Percentiles rank a stretch among this genome's conserved stretches.
phyloP scores from a whole-genome alignment of 306 rosid genomes.

The Gastrolobium bilobum region DNA sequence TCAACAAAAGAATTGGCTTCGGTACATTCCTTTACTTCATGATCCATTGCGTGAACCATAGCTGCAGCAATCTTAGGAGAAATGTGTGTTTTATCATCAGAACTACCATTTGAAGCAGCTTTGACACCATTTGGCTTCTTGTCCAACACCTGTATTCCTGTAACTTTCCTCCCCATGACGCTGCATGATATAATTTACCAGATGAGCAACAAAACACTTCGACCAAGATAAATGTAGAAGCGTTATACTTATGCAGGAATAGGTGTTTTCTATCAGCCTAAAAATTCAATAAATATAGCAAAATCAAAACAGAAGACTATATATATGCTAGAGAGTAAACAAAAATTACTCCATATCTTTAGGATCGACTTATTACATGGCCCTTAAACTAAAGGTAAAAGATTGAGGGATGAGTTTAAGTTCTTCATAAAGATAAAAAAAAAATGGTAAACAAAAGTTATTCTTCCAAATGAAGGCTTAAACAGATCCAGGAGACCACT shows the following conservation, averaged over 20 bases:
- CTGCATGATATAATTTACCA: slow-evolving; percentile 58
- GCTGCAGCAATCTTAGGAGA: slow-evolving; percentile 60
- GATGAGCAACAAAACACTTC: slow-evolving; percentile 32
- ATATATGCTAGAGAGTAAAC: neutral
- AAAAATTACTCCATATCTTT: slow-evolving; percentile 9
- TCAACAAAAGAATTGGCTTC: slow-evolving; percentile 59
- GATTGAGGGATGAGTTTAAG: slow-evolving; percentile 8
- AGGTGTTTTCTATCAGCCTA: neutral
- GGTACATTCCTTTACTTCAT: slow-evolving; percentile 64
- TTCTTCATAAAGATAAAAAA: slow-evolving; percentile 1
- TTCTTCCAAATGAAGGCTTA: slow-evolving; percentile 13
- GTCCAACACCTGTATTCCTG: slow-evolving; percentile 61
- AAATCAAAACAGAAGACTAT: neutral
- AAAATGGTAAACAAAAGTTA: slow-evolving; percentile 2
- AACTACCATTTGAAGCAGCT: slow-evolving; percentile 52
- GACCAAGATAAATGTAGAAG: neutral
- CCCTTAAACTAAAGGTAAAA: neutral
- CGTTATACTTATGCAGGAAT: slow-evolving; percentile 35
- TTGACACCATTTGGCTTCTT: slow-evolving; percentile 59
- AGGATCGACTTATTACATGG: neutral
- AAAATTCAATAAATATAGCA: neutral
- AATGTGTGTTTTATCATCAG: slow-evolving; percentile 55
- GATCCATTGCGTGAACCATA: slow-evolving; percentile 62
- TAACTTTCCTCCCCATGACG: slow-evolving; percentile 88
- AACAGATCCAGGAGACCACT: slow-evolving; percentile 45